phyloP scores from a whole-genome alignment of 495 filamentous ascomycete genomes.

The Tuber brumale region DNA sequence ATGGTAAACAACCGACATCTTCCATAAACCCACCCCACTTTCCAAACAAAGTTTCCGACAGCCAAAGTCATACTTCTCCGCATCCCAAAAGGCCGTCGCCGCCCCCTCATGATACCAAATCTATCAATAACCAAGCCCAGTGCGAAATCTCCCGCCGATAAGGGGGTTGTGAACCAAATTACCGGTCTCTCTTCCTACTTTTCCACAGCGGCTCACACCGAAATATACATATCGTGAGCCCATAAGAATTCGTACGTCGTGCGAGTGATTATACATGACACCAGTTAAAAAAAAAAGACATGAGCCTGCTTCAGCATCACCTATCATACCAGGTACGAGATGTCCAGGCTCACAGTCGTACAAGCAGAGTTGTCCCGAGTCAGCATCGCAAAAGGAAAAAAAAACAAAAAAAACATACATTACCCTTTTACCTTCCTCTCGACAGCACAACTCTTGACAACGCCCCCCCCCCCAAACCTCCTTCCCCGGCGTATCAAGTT shows the following conservation, averaged over 20 bases:
- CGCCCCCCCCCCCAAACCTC: too few species aligned
- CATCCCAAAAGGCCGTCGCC: too few species aligned
- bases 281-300: too few species aligned
- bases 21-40: too few species aligned
- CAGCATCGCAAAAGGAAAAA: too few species aligned
- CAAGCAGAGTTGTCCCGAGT: background rate
- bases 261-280: background rate
- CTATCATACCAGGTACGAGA: background rate
- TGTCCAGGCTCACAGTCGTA: background rate
- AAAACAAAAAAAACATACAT: too few species aligned
- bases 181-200: background rate
- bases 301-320: background rate
- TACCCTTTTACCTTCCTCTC: too few species aligned
- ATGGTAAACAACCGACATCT: background rate
- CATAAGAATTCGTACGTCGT: background rate
- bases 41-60: too few species aligned
- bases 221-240: background rate
- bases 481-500: too few species aligned
- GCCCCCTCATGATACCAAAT: background rate
- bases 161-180: background rate
- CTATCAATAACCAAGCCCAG: background rate
- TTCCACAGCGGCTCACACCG: background rate
- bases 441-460: background rate
- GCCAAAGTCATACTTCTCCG: too few species aligned
- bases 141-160: too few species aligned